Evolutionary conservation across 2,329 filamentous ascomycete species (phyloP).

Genomic region (Ascochyta viciae-villosae): DNA sequence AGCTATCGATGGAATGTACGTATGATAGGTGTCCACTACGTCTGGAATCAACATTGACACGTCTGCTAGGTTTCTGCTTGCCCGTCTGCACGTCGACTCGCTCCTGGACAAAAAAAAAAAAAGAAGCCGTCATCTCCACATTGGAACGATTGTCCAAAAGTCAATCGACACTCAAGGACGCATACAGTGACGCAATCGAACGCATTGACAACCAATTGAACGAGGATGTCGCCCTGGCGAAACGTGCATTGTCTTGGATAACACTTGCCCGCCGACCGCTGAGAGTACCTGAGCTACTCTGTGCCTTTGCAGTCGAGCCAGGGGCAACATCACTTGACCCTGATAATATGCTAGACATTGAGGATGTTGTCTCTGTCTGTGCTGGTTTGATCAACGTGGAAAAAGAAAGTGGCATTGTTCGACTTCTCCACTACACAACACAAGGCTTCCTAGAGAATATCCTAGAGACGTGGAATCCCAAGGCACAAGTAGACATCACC

Average conservation of each 20-base stretch:
- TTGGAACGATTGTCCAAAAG: constrained; percentile 43
- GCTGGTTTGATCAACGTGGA: constrained; percentile 44
- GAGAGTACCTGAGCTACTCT: constrained; percentile 20
- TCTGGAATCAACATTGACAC: neutral
- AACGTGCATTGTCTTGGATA: constrained; percentile 28
- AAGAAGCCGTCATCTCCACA: constrained; percentile 43
- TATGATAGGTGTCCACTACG: neutral
- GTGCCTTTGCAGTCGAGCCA: constrained; percentile 22
- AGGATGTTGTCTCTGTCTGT: constrained; percentile 28
- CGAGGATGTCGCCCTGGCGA: constrained; percentile 48
- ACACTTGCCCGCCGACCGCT: constrained; percentile 20
- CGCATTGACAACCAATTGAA: constrained; percentile 51
- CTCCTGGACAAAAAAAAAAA: constrained; percentile 40
- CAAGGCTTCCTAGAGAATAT: constrained; percentile 40
- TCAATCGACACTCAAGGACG: constrained; percentile 42
- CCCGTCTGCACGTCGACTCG: constrained; percentile 48
- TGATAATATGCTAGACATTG: constrained; percentile 20
- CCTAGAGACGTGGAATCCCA: constrained; percentile 29
- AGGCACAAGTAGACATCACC: constrained; percentile 29
- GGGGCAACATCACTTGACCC: constrained; percentile 9
- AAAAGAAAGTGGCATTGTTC: constrained; percentile 32
- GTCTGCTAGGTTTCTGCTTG: constrained; percentile 42
- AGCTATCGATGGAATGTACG: constrained; percentile 32
- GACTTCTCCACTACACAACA: constrained; percentile 40
- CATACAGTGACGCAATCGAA: constrained; percentile 54